Evolutionary conservation across 345 rosid genomes (phyloP).

Genomic region (Arabidopsis thaliana): TAIR10.1 NC_003076.8:9399001-9399500

Average conservation of each 20-base stretch:
- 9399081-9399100: conserved; percentile 11
- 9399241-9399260: not conserved
- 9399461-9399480: conserved; percentile 37
- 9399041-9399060: not conserved
- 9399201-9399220: conserved; percentile 94
- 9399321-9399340: not conserved
- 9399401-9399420: not conserved
- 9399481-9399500: conserved; percentile 42
- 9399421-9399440: conserved; percentile 33
- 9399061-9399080: not conserved
- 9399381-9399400: not conserved
- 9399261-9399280: not conserved
- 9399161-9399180: conserved; percentile 88
- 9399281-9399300: not conserved
- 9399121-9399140: conserved; percentile 82
- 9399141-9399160: conserved; percentile 78
- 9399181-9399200: conserved; percentile 81
- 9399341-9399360: not conserved
- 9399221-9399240: conserved; percentile 79
- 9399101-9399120: conserved; percentile 49
- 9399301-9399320: not conserved
- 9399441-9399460: not conserved
- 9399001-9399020: conserved; percentile 34
- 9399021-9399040: conserved; percentile 33
- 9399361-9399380: not conserved